Evolutionary conservation across 257 asterid species (phyloP).

Genomic region (Verbascum thapsus): DNA sequence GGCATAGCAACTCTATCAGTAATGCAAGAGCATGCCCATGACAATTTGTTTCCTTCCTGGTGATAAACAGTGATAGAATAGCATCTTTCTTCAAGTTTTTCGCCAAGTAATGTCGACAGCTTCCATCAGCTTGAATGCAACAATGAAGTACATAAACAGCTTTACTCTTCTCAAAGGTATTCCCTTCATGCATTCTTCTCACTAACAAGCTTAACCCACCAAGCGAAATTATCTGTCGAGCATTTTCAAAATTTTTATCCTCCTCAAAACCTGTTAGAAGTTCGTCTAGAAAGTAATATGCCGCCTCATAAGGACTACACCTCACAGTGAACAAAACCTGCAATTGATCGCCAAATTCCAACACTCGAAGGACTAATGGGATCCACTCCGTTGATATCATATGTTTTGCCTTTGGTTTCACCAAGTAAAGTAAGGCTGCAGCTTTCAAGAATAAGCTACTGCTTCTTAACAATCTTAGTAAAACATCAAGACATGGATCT

Average conservation of each 20-base stretch:
- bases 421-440: constrained; percentile 60
- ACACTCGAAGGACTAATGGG: constrained; percentile 71
- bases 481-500: constrained; percentile 68
- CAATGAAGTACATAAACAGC: constrained; percentile 47
- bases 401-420: constrained; percentile 72
- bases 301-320: constrained; percentile 65
- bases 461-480: constrained; percentile 51
- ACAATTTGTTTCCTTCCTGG: constrained; percentile 31
- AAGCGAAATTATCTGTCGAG: constrained; percentile 57
- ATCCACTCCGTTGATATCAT: constrained; percentile 74
- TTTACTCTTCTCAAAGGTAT: constrained; percentile 52
- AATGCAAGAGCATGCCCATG: constrained; percentile 51
- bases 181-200: constrained; percentile 65
- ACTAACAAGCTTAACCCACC: constrained; percentile 70
- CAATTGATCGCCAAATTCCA: constrained; percentile 75
- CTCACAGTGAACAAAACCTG: constrained; percentile 59
- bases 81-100: constrained; percentile 52
- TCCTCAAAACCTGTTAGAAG: constrained; percentile 62
- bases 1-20: constrained; percentile 62
- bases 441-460: constrained; percentile 76
- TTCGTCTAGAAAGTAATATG: constrained; percentile 65
- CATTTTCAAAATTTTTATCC: constrained; percentile 63
- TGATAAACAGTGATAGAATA: constrained; percentile 47
- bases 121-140: constrained; percentile 72
- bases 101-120: constrained; percentile 65